Percentiles rank a stretch among this genome's conserved stretches.
Evolutionary conservation across 805 yeast genomes (phyloP).

Genomic region (Candida incommunis): DNA sequence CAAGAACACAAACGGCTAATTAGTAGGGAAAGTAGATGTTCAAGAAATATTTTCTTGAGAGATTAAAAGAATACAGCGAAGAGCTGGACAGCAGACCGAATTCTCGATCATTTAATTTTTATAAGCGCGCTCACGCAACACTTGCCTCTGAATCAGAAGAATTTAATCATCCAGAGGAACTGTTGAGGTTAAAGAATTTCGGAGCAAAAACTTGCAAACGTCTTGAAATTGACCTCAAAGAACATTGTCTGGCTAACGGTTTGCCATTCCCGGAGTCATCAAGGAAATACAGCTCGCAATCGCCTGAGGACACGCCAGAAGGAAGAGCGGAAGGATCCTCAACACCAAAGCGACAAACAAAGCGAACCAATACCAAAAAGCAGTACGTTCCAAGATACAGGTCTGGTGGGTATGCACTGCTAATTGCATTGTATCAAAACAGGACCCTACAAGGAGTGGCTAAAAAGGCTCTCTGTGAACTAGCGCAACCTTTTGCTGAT

Average conservation of each 20-base stretch:
- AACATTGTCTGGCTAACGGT: conserved; percentile 45
- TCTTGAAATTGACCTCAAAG: conserved; percentile 32
- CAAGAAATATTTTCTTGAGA: conserved; percentile 36
- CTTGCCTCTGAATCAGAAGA: conserved; percentile 31
- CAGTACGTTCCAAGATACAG: conserved; percentile 58
- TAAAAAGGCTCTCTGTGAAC: conserved; percentile 4
- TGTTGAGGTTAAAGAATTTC: conserved; percentile 45
- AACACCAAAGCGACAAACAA: conserved; percentile 5
- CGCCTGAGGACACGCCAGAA: conserved; percentile 9
- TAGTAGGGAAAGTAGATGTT: no score
- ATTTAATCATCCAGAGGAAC: conserved; percentile 41
- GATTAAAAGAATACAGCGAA: conserved; percentile 43
- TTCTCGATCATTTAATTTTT: conserved; percentile 21
- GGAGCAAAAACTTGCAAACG: conserved; percentile 55
- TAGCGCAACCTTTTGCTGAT: conserved; percentile 6
- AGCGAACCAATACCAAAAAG: conserved; percentile 9
- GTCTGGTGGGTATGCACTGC: conserved; percentile 76
- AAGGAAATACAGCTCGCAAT: conserved; percentile 1
- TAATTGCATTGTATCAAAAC: conserved; percentile 39
- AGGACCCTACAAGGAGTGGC: conserved; percentile 3
- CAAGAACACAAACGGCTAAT: no score
- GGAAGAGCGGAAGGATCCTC: conserved; percentile 6
- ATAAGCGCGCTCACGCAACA: conserved; percentile 41
- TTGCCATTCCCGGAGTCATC: conserved; percentile 29
- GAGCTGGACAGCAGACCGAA: conserved; percentile 14